Evolutionary conservation across 306 rosid genomes (phyloP).

Genomic region (Lathyrus oleraceus): DNA sequence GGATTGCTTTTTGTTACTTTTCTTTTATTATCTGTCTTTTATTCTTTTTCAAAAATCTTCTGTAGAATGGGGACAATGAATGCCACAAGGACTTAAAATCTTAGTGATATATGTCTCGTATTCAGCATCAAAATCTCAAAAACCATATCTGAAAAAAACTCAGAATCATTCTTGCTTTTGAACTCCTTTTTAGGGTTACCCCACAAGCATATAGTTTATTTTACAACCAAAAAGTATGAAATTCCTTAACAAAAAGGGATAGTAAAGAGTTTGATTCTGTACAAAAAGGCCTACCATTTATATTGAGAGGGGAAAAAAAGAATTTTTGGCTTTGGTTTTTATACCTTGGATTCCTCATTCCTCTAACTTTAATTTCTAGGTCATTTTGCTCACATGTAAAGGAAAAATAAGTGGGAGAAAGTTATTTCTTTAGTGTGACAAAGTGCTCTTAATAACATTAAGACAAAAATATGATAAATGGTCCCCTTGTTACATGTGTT

Average conservation of each 20-base stretch:
- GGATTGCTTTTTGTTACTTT: slow-evolving; percentile 41
- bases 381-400: slow-evolving; percentile 44
- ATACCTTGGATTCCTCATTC: slow-evolving; percentile 73
- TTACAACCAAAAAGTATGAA: slow-evolving; percentile 56
- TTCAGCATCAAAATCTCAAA: slow-evolving; percentile 75
- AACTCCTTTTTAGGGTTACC: slow-evolving; percentile 59
- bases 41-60: slow-evolving; percentile 24
- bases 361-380: slow-evolving; percentile 57
- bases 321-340: slow-evolving; percentile 66
- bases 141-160: slow-evolving; percentile 48
- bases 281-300: slow-evolving; percentile 37
- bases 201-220: slow-evolving; percentile 53
- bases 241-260: slow-evolving; percentile 42
- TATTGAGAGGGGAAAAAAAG: slow-evolving; percentile 42
- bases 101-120: slow-evolving; percentile 64
- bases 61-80: slow-evolving; percentile 56
- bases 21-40: slow-evolving; percentile 35
- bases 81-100: slow-evolving; percentile 49
- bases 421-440: slow-evolving; percentile 31
- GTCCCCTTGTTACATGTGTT: slow-evolving; percentile 25
- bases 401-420: slow-evolving; percentile 35
- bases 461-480: slow-evolving; percentile 40
- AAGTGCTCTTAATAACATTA: slow-evolving; percentile 26
- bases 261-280: slow-evolving; percentile 50
- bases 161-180: slow-evolving; percentile 78